Evolutionary conservation across 352 stramenopile genomes (phyloP), one percentile per base, ranked within the genome.

Genomic region (Pilasporangium apinafurcum): DNA sequence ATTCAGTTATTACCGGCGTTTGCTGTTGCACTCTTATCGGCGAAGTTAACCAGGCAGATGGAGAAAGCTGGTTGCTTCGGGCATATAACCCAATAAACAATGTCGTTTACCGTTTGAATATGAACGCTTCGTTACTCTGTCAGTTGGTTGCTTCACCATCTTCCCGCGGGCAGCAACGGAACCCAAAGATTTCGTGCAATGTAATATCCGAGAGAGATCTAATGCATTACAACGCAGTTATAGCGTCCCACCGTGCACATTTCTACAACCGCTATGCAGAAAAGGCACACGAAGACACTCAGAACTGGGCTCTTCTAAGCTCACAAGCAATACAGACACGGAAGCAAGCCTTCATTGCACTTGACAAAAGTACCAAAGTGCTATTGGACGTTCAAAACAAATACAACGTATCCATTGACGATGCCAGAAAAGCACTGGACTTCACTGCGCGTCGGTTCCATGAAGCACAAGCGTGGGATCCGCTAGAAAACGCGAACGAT

Each of bases 401-500:
- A 24, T 69, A 61, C 25, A 25, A 8, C 14, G 26, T 51, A 27
- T 58, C 72, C 0, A 55, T 75, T 2, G 42, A 53, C 4, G 68
- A 63, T 17, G 65, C 76, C 5, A 61, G 60, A 33, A 60, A 56
- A 36, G 68, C 70, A 2, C 50, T 88, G 4, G 68, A 81, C 24
- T 88, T 85, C 20, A 36, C 60, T 1, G 81, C 65, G 10, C 61
- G 66, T 0, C 52, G 53, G 1, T 86, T 89, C 38, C 61, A 66
- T 16, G 55, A 85, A 45, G 61, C 73, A 5, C 77, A 89, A 41
- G 70, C 77, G 4, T 92, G 80, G 80, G 80, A 92, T 50, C 62
- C 68, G 1, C 51, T 92, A 2, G 80, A 92, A 48, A 92, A 92
- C 42, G 76, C 80, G 4, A 92, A 88, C 38, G 70, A 92, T 47